These are phyloP conservation scores for Tulasnella sp. DNA, from an alignment of 768 basidiomycete species.

Conservation along the genomic window DNA sequence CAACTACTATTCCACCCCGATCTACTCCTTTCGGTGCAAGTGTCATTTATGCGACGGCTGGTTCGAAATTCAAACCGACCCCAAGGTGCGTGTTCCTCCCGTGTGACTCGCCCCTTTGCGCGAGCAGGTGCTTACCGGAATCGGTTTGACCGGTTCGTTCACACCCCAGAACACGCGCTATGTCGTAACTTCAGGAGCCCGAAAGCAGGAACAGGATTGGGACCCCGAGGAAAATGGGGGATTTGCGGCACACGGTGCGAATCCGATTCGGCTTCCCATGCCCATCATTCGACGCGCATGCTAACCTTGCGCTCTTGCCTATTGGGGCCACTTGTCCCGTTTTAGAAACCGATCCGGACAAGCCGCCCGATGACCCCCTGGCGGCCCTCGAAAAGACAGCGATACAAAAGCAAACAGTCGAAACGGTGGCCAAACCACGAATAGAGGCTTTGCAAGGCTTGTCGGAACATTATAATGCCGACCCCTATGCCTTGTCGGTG, in stretches of 20 bases:
- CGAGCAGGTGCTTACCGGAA: not conserved
- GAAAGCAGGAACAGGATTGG: slow-evolving; percentile 95
- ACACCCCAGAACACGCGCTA: slow-evolving; percentile 81
- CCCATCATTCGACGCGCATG: slow-evolving; percentile 49
- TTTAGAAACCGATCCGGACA: slow-evolving; percentile 26
- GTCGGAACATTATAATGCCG: slow-evolving; percentile 73
- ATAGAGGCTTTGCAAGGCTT: slow-evolving; percentile 72
- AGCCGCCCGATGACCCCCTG: slow-evolving; percentile 69
- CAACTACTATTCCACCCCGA: slow-evolving; percentile 89
- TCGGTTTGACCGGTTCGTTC: not conserved
- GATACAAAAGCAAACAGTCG: slow-evolving; percentile 64
- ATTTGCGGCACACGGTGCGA: slow-evolving; percentile 74
- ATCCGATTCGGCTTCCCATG: slow-evolving; percentile 47
- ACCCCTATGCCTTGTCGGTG: slow-evolving; percentile 78
- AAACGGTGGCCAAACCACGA: slow-evolving; percentile 71
- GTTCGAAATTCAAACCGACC: slow-evolving; percentile 98
- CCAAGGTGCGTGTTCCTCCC: slow-evolving; percentile 57
- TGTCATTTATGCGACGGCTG: slow-evolving; percentile 94
- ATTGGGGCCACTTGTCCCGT: not conserved
- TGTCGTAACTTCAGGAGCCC: slow-evolving; percentile 87
- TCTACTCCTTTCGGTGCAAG: slow-evolving; percentile 94
- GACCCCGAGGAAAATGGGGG: slow-evolving; percentile 94
- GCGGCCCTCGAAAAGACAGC: slow-evolving; percentile 86
- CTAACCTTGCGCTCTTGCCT: slow-evolving; percentile 13
- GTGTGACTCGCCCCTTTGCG: not conserved